Base-by-base conservation (phyloP, 2,329 filamentous ascomycete species). In the Fusarium guadeloupense region DNA sequence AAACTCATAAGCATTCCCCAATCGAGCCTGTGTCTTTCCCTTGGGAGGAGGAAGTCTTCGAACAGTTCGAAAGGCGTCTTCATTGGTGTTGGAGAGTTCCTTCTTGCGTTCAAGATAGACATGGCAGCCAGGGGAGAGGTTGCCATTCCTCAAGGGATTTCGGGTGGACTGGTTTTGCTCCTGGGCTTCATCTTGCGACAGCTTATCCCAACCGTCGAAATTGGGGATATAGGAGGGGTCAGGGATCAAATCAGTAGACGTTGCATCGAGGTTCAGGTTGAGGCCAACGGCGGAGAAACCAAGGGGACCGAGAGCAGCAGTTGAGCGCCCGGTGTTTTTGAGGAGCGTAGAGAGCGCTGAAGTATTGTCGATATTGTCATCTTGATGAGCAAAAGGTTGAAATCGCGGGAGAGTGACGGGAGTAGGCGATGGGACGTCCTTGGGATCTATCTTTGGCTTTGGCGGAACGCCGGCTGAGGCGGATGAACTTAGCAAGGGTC, bases 1-100 rank as follows among this genome's bases (percentile, higher is more conserved):
- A 72, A 89, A 89, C 72, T 89, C 86, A 65, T 88, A 89, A 6
- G 84, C 81, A 63, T 87, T 88, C 13, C 86, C 86, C 8, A 89
- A 74, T 7, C 85, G 82, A 25, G 81, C 79, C 30, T 82, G 77
- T 39, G 79, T 75, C 66, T 82, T 81, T 34, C 85, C 86, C 34
- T 80, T 80, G 28, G 80, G 79, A 1, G 83, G 76, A 6, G 80
- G 78, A n/a, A 88, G 76, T 38, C 86, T 81, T 20, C 85, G 82
- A 49, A 89, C 81, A 2, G 84, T 85, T 21, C 85, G 82, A 69
- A 87, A 89, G 8, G 86, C 86, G 34, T 81, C 77, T 35, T 83
- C 80, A 59, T 89, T 89, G 20, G 75, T 64, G 47, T 81, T 79
- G 14, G 80, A 81, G 8, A 89, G 78, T 73, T 89, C 85, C 31